Percentiles rank a stretch among this genome's conserved stretches.
These are phyloP conservation scores for Papiliotrema nemorosa DNA, from an alignment of 1,284 basidiomycete genomes.

Conservation along the genomic window DNA sequence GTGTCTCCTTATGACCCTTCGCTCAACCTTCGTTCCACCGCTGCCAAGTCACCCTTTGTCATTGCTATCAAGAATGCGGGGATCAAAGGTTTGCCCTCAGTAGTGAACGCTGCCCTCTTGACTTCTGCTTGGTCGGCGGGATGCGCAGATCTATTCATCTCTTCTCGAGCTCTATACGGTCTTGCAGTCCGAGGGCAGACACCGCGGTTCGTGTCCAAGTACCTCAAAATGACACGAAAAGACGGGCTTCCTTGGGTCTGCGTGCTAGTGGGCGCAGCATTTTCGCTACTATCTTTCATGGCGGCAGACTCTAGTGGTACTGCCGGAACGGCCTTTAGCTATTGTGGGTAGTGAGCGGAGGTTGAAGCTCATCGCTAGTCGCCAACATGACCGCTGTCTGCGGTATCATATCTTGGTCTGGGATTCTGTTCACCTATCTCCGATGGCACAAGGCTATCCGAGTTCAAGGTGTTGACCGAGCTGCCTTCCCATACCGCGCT, in stretches of 20 bases:
- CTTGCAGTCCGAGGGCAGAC: constrained; percentile 48
- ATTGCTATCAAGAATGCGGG: constrained; percentile 65
- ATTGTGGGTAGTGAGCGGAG: constrained; percentile 47
- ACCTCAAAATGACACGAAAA: constrained; percentile 55
- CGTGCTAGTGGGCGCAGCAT: constrained; percentile 65
- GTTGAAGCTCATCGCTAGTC: neutral
- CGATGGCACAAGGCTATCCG: neutral
- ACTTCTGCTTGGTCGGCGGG: constrained; percentile 58
- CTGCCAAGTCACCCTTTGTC: constrained; percentile 76
- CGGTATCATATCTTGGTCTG: neutral
- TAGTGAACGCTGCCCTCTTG: constrained; percentile 63
- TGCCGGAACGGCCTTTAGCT: constrained; percentile 67
- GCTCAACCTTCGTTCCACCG: constrained; percentile 59
- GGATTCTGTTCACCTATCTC: neutral
- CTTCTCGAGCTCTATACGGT: constrained; percentile 56
- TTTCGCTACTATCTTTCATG: constrained; percentile 57
- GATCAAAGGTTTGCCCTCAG: constrained; percentile 67
- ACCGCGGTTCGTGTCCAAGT: constrained; percentile 57
- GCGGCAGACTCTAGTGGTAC: constrained; percentile 59
- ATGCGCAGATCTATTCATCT: constrained; percentile 56
- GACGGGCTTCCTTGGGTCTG: constrained; percentile 73
- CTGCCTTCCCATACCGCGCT: constrained; percentile 43
- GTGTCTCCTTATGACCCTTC: constrained; percentile 64
- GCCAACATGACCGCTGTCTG: neutral
- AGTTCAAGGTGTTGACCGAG: neutral